Conservation (phyloP, 1,284 basidiomycete genomes). For the Bjerkandera adusta region DNA sequence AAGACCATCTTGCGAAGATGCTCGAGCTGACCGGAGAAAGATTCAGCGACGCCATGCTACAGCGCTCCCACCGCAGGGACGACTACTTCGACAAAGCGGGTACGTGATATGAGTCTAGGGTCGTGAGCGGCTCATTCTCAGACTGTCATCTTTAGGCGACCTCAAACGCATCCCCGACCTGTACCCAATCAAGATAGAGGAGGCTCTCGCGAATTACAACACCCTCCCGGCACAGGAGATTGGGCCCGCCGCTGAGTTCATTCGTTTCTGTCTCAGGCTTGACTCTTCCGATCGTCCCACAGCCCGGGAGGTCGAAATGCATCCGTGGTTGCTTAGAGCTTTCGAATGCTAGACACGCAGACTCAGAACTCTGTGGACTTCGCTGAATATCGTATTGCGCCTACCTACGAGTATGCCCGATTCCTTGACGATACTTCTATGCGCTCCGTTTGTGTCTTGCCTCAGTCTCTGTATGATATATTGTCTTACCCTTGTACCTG, state of each 20-base stretch:
- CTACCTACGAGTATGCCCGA: too few relatives aligned
- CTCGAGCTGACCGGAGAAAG: slow-evolving; percentile 19
- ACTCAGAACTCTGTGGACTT: too few relatives aligned
- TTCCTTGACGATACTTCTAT: too few relatives aligned
- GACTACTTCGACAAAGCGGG: slow-evolving; percentile 17
- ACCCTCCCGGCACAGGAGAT: slow-evolving; percentile 14
- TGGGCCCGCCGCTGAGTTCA: slow-evolving; percentile 16
- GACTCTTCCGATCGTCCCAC: slow-evolving; percentile 15
- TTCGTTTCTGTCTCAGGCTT: slow-evolving; percentile 16
- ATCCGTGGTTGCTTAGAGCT: slow-evolving; percentile 4
- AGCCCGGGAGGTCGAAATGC: slow-evolving; percentile 14
- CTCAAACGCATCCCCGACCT: slow-evolving; percentile 12
- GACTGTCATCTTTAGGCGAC: too few relatives aligned
- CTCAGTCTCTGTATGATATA: too few relatives aligned
- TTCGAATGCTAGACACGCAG: slow-evolving; percentile 9
- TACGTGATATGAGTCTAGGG: too few relatives aligned
- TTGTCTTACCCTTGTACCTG: too few relatives aligned
- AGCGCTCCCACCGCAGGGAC: background rate
- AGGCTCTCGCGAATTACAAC: slow-evolving; percentile 14
- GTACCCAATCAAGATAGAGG: slow-evolving; percentile 9
- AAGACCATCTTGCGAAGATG: slow-evolving; percentile 24
- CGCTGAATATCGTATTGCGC: too few relatives aligned
- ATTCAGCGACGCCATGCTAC: slow-evolving; percentile 4
- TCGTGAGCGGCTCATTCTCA: too few relatives aligned
- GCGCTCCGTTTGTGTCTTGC: too few relatives aligned